phyloP scores from a whole-genome alignment of 306 rosid genomes.

The Vigna trinervia region DNA sequence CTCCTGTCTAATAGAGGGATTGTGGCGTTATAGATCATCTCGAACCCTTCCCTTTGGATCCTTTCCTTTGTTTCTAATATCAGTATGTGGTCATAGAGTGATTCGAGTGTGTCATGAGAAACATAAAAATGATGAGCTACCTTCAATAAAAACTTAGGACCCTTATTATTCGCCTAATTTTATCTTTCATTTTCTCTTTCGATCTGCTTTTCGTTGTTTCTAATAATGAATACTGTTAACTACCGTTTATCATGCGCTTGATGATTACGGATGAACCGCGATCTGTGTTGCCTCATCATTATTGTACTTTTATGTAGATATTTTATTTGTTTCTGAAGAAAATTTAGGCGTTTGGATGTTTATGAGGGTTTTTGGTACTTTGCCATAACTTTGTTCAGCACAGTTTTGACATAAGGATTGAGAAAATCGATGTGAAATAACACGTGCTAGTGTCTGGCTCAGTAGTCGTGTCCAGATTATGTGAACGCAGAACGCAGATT shows the following conservation, averaged over 20 bases:
- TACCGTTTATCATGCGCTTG: too few relatives aligned
- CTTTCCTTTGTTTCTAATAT: neutral
- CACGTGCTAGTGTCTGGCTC: slow-evolving; percentile 19
- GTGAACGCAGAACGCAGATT: slow-evolving; percentile 11
- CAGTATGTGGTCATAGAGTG: slow-evolving; percentile 24
- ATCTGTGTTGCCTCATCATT: neutral
- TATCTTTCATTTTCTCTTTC: neutral
- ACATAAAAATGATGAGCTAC: slow-evolving; percentile 52
- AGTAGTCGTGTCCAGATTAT: slow-evolving; percentile 1
- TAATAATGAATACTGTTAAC: too few relatives aligned
- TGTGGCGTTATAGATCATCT: slow-evolving; percentile 38
- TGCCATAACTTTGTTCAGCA: neutral
- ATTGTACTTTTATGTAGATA: neutral
- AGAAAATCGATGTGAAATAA: neutral
- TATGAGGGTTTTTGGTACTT: neutral
- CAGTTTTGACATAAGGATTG: neutral
- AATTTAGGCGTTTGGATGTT: neutral
- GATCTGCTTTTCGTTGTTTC: neutral
- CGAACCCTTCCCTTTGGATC: slow-evolving; percentile 23
- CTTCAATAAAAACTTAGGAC: slow-evolving; percentile 51
- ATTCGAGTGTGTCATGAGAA: slow-evolving; percentile 37
- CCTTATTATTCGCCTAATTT: neutral
- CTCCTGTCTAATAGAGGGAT: slow-evolving; percentile 20
- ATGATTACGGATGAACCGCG: neutral
- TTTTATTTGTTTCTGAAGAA: neutral